Evolutionary conservation across 2,329 filamentous ascomycete species (phyloP), one percentile per base, ranked within the genome.

Genomic region (Trichoderma atroviride): DNA sequence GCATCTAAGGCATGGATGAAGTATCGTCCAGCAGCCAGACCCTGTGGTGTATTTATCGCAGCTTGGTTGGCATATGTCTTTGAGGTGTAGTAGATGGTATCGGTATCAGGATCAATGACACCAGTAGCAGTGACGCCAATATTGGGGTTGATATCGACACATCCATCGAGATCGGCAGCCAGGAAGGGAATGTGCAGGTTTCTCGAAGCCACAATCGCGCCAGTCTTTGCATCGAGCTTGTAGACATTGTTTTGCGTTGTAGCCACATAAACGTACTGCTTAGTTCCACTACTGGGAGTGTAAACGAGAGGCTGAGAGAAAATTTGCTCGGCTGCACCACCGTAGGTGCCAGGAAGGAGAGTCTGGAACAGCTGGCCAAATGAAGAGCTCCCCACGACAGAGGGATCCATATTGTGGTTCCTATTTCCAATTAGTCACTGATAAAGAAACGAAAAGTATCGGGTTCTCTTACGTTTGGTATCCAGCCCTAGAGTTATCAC

Each of bases 321-420:
- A 70, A 89, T 81, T 72, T 87, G 83, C 74, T 89, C 87, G 0
- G 78, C 69, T 2, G 77, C 78, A 19, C 81, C 81, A 47, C 82
- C 81, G 75, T 87, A 89, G 22, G 78, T 81, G 6, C 87, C 87
- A 0, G 86, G 85, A 1, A 89, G 79, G 0, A 74, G 59, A 0
- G 83, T 84, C 73, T 80, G 83, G 79, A 87, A 89, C 9, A 88
- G 77, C 70, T 87, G 83, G 24, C 83, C 85, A 71, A 89, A 89
- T 62, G 85, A 81, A 3, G 83, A 76, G 68, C 85, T 86, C 52
- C 80, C 83, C 2, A 90, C 86, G 10, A 89, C 79, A 16, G 84
- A 81, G 0, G 88, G 88, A 73, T 89, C 86, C 83, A 90, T 86
- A 76, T 89, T 89, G 75, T 90, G 87, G 74, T 87, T 89, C 24